Evolutionary conservation across 805 yeast genomes (phyloP).

Genomic region (Wickerhamomyces bovis): DNA sequence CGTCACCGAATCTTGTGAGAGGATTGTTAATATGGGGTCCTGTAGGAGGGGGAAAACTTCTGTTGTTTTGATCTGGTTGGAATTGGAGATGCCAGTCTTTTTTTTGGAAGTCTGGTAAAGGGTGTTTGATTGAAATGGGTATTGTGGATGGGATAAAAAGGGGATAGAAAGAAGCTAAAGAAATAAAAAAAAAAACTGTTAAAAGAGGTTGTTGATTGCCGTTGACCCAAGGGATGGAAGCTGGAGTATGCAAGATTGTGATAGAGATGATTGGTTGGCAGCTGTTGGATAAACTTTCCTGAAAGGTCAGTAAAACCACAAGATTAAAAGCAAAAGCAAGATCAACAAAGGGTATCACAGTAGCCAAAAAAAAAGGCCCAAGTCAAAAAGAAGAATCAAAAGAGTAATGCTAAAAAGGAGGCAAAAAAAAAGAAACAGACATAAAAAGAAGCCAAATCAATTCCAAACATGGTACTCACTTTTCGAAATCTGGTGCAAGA

Average conservation of each 20-base stretch:
- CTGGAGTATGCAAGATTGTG: background rate
- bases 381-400: conserved; percentile 1
- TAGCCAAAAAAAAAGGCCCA: background rate
- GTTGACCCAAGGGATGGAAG: background rate
- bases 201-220: background rate
- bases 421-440: conserved; percentile 3
- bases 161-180: background rate
- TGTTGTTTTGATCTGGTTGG: background rate
- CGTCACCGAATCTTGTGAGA: conserved; percentile 42
- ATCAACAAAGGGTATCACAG: background rate
- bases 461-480: conserved; percentile 35
- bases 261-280: background rate
- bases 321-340: background rate
- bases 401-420: too few relatives aligned
- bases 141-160: background rate
- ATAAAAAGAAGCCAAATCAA: conserved; percentile 3
- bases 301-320: background rate
- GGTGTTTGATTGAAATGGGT: background rate
- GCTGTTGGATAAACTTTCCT: background rate
- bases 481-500: conserved; percentile 54
- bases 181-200: too few relatives aligned
- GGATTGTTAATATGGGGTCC: conserved; percentile 2
- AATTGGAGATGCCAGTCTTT: background rate
- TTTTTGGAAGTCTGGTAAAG: background rate
- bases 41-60: too few relatives aligned